A percentile compares a stretch with the other conserved stretches of the same genome.
Evolutionary conservation across 768 basidiomycete species (phyloP).

Genomic region (Xerocomellus intermedius): DNA sequence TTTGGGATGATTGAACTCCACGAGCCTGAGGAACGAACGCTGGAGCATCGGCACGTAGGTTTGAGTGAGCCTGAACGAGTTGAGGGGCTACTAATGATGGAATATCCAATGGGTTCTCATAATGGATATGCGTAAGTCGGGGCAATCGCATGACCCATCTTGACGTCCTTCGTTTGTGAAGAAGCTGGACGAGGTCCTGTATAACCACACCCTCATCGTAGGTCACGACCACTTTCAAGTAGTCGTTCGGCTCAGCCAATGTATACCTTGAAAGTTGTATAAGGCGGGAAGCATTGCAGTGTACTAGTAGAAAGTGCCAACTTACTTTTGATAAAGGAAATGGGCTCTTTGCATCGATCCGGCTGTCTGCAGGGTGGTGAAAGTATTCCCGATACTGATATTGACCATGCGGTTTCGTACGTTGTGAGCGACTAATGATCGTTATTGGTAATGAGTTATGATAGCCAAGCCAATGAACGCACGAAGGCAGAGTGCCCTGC

Average conservation of each 20-base stretch:
- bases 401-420: background rate
- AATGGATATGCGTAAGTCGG: constrained; percentile 33
- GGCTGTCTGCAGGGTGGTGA: constrained; percentile 5
- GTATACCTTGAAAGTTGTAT: background rate
- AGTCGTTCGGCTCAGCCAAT: background rate
- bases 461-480: constrained; percentile 18
- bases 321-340: constrained; percentile 6
- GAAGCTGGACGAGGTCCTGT: constrained; percentile 20
- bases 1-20: background rate
- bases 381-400: background rate
- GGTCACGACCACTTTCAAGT: constrained; percentile 11
- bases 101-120: constrained; percentile 29
- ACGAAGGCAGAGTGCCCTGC: constrained; percentile 48
- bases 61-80: constrained; percentile 9
- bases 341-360: constrained; percentile 1
- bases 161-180: constrained; percentile 15
- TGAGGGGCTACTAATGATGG: constrained; percentile 26
- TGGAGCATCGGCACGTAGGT: constrained; percentile 14
- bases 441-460: background rate
- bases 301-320: background rate
- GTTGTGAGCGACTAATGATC: constrained; percentile 27
- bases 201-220: constrained; percentile 6
- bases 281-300: background rate
- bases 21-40: constrained; percentile 19
- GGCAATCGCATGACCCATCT: background rate